Conservation (phyloP, 2,329 filamentous ascomycete species). For the Hymenoscyphus occultus region DNA sequence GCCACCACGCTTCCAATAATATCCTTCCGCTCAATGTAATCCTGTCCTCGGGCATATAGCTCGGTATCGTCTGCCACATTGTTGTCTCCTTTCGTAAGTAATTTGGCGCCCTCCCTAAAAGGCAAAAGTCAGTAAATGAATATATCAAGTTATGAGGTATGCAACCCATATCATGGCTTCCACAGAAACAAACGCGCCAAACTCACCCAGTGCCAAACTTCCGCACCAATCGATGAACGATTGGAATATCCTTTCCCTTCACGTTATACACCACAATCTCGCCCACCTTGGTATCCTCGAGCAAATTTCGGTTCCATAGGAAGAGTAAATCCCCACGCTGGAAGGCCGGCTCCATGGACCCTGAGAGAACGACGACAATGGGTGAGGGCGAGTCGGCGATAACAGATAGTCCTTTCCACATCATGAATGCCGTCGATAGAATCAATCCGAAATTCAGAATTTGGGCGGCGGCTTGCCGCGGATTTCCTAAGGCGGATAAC, state of each 20-base stretch:
- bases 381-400: constrained; percentile 57
- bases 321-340: constrained; percentile 58
- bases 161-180: not conserved
- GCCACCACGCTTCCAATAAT: constrained; percentile 90
- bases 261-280: constrained; percentile 77
- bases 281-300: constrained; percentile 61
- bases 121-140: constrained; percentile 13
- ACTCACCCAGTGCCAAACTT: constrained; percentile 60
- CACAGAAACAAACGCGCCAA: not conserved
- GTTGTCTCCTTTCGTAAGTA: constrained; percentile 97
- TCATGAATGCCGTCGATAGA: constrained; percentile 70
- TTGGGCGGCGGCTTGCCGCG: constrained; percentile 64
- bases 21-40: constrained; percentile 81
- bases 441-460: constrained; percentile 71
- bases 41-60: constrained; percentile 80
- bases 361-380: constrained; percentile 60
- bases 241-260: constrained; percentile 87
- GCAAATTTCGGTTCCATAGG: constrained; percentile 53
- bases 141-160: not conserved
- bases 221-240: constrained; percentile 89
- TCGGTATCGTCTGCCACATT: constrained; percentile 92
- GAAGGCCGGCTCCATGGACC: constrained; percentile 61
- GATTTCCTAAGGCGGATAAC: constrained; percentile 57
- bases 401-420: constrained; percentile 69
- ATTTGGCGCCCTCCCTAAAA: constrained; percentile 55